Conservation (phyloP, 2,329 filamentous ascomycete species). For the Xylariaceae sp. region DNA sequence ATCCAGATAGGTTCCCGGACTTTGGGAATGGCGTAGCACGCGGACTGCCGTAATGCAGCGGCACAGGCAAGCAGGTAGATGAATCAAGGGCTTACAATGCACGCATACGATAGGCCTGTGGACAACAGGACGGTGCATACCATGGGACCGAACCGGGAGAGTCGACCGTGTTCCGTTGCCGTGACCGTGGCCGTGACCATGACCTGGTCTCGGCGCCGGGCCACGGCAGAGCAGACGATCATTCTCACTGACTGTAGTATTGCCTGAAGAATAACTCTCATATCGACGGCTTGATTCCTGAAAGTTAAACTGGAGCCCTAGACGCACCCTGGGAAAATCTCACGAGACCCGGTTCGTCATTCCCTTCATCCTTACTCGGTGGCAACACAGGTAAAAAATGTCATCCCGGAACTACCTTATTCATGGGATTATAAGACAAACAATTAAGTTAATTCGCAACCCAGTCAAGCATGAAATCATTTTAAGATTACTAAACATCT, state of each 20-base stretch:
- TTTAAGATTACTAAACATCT: too few species aligned
- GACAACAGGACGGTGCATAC: too few species aligned
- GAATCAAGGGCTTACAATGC: background rate
- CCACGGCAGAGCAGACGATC: background rate
- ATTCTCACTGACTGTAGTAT: background rate
- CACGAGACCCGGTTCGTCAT: too few species aligned
- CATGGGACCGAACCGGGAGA: background rate
- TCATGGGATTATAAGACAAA: too few species aligned
- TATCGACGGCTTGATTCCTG: background rate
- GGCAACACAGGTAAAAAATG: too few species aligned
- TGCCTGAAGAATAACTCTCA: background rate
- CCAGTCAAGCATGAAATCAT: too few species aligned
- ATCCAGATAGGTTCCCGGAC: background rate
- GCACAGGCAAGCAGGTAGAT: background rate
- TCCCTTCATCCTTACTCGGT: too few species aligned
- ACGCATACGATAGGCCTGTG: background rate
- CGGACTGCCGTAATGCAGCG: background rate
- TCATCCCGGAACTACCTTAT: too few species aligned
- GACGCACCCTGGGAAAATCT: too few species aligned
- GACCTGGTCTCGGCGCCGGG: background rate
- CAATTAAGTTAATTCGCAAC: too few species aligned
- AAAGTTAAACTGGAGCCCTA: too few species aligned
- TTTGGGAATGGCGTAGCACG: background rate
- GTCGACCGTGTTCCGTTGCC: background rate
- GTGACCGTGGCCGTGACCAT: too few species aligned